Evolutionary conservation across 208 protist genomes (phyloP).

Genomic region (Wallacemonas sp.): DNA sequence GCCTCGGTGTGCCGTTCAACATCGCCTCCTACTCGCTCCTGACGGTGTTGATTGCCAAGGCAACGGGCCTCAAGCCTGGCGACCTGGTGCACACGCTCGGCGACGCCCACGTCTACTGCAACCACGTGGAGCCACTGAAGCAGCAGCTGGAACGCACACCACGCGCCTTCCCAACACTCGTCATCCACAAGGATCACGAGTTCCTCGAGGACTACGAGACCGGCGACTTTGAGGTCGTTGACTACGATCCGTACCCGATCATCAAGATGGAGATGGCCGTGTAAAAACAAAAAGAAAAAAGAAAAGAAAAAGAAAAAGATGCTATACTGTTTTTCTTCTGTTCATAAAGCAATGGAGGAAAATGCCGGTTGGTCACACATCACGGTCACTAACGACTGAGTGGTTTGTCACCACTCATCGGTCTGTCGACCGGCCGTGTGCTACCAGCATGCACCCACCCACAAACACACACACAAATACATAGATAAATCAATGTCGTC

Average conservation of each 20-base stretch:
- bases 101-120: constrained; percentile 98
- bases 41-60: constrained; percentile 92
- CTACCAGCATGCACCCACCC: too few relatives aligned
- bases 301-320: background rate
- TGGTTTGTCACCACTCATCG: too few relatives aligned
- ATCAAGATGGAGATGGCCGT: constrained; percentile 99
- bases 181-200: constrained; percentile 66
- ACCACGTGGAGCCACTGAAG: constrained; percentile 97
- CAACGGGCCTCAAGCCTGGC: constrained; percentile 93
- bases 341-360: too few relatives aligned
- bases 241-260: constrained; percentile 93
- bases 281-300: constrained; percentile 36
- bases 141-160: constrained; percentile 93
- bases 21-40: constrained; percentile 98
- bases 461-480: too few relatives aligned
- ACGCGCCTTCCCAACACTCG: constrained; percentile 91
- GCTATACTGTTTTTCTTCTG: constrained; percentile 20
- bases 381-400: too few relatives aligned
- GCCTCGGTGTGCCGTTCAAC: constrained; percentile 99
- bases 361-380: too few relatives aligned
- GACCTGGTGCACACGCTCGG: constrained; percentile 98
- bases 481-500: too few relatives aligned
- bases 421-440: too few relatives aligned
- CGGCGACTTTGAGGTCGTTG: constrained; percentile 93
- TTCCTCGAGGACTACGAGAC: constrained; percentile 93